These are phyloP conservation scores for Choanephora cucurbitarum DNA, from an alignment of 371 early-diverging fungal genomes.

Conservation along the genomic window DNA sequence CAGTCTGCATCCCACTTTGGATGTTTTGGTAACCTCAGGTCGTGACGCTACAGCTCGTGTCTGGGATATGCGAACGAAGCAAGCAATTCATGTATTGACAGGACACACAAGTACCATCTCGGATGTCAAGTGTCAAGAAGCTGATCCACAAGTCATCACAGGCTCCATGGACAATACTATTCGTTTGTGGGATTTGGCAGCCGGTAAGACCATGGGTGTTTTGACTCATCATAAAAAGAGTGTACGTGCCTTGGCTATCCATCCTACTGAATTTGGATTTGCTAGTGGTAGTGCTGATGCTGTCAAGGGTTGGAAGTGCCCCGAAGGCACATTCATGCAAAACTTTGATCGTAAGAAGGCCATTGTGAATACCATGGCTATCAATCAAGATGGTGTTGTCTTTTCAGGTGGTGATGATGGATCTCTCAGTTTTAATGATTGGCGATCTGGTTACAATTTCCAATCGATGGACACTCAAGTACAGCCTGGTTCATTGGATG, in stretches of 20 bases:
- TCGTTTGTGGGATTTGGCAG: constrained; percentile 94
- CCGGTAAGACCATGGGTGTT: constrained; percentile 91
- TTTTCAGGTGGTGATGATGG: constrained; percentile 97
- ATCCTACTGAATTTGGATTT: constrained; percentile 94
- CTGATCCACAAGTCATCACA: constrained; percentile 95
- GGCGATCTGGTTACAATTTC: constrained; percentile 94
- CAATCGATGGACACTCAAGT: constrained; percentile 82
- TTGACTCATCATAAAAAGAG: constrained; percentile 98
- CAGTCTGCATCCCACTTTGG: constrained; percentile 91
- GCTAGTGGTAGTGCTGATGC: constrained; percentile 90
- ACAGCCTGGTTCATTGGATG: constrained; percentile 96
- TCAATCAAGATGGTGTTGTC: constrained; percentile 91
- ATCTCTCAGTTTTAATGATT: constrained; percentile 95
- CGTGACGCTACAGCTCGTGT: constrained; percentile 94
- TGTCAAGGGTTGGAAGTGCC: constrained; percentile 96
- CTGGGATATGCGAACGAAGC: constrained; percentile 98
- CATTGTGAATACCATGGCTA: constrained; percentile 87
- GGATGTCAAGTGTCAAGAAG: constrained; percentile 87
- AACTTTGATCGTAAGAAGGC: constrained; percentile 88
- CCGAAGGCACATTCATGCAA: constrained; percentile 92
- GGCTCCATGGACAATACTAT: constrained; percentile 93
- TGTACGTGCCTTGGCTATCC: constrained; percentile 88
- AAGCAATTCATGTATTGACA: constrained; percentile 85
- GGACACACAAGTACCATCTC: constrained; percentile 90
- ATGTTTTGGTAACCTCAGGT: constrained; percentile 92